These are phyloP conservation scores for Fusarium sp. DNA, from an alignment of 2,329 filamentous ascomycete species.

Conservation along the genomic window DNA sequence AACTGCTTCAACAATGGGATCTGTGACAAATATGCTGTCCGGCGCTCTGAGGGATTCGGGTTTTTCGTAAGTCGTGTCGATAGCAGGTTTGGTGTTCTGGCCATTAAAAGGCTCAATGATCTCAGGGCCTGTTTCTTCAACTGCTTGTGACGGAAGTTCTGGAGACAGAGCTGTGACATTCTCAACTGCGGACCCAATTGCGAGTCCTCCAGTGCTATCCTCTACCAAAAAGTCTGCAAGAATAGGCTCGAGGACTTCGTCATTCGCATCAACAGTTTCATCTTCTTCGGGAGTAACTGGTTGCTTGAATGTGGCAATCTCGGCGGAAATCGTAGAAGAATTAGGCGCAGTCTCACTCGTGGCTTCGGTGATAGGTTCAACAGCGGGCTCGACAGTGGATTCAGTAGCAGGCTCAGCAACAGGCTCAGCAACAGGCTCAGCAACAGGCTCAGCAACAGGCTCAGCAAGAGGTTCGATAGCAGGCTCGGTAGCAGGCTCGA, in stretches of 20 bases:
- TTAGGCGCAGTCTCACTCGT: not conserved
- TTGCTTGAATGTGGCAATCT: conserved; percentile 14
- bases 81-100: not conserved
- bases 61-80: not conserved
- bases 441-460: not conserved
- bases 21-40: not conserved
- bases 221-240: not conserved
- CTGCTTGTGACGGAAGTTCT: not conserved
- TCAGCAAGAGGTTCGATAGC: not conserved
- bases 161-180: not conserved
- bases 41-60: not conserved
- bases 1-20: not conserved
- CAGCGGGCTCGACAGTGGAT: not conserved
- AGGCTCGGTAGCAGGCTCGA: not conserved
- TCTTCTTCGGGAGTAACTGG: not conserved
- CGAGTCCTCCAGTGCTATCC: not conserved
- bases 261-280: not conserved
- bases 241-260: not conserved
- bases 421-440: not conserved
- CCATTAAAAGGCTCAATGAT: not conserved
- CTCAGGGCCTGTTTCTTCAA: conserved; percentile 2
- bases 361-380: not conserved
- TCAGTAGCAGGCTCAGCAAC: not conserved
- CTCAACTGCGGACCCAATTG: not conserved
- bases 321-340: not conserved